These are phyloP conservation scores for Cladophialophora psammophila DNA, from an alignment of 2,329 filamentous ascomycete species.

Conservation along the genomic window DNA sequence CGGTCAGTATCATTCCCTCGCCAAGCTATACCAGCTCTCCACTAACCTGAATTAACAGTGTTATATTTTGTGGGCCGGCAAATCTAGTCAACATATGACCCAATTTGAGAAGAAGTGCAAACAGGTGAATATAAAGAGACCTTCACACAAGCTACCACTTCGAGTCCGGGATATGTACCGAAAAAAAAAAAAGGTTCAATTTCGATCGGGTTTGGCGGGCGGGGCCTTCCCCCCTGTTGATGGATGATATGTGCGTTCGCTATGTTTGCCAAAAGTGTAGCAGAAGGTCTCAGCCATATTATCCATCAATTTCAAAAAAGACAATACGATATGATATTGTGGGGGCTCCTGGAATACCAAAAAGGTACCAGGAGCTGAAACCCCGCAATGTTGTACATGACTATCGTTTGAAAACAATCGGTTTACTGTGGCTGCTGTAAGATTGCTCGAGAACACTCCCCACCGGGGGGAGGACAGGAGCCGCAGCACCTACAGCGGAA, in stretches of 20 bases:
- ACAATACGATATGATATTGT: background rate
- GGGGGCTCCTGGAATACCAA: too few relatives aligned
- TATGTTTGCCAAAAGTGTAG: background rate
- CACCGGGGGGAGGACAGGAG: background rate
- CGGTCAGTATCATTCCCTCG: background rate
- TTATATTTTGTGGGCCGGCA: background rate
- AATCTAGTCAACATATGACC: background rate
- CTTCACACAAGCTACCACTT: background rate
- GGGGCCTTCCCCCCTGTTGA: background rate
- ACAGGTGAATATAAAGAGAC: background rate
- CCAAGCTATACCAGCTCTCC: background rate
- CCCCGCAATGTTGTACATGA: too few relatives aligned
- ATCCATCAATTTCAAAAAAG: background rate
- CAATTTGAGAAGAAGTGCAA: background rate
- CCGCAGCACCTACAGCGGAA: background rate
- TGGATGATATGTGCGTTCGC: background rate
- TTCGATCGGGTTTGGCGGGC: constrained; percentile 1
- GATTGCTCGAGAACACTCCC: background rate
- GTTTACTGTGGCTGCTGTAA: background rate
- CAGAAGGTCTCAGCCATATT: background rate
- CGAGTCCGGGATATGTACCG: background rate
- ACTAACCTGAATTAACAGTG: background rate
- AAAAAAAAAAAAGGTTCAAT: background rate
- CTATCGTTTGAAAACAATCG: background rate
- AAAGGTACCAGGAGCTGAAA: too few relatives aligned